Percentiles rank a stretch among this genome's conserved stretches.
Conservation (phyloP, 805 yeast species). For the Kluyveromyces siamensis region DNA sequence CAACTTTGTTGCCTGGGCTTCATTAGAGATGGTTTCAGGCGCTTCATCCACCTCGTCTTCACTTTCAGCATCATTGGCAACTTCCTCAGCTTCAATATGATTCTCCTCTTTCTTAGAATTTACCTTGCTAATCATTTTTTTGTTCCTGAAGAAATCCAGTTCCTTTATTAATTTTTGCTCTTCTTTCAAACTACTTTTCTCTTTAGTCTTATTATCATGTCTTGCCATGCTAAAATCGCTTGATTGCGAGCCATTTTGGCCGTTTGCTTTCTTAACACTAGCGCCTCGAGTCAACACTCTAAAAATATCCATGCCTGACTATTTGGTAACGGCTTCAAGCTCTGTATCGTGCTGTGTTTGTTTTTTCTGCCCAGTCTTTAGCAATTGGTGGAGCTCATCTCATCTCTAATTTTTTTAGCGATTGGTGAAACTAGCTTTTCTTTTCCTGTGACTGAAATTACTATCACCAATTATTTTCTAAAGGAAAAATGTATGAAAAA, state of each 20-base stretch:
- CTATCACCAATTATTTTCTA: not conserved
- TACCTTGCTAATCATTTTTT: slow-evolving; percentile 29
- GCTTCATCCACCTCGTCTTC: slow-evolving; percentile 23
- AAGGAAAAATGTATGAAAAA: not conserved
- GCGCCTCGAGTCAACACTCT: slow-evolving; percentile 83
- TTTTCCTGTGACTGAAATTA: not conserved
- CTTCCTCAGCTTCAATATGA: slow-evolving; percentile 17
- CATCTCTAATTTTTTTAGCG: not conserved
- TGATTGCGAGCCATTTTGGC: slow-evolving; percentile 15
- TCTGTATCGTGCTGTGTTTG: not conserved
- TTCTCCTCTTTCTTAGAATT: slow-evolving; percentile 11
- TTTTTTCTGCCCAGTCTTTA: not conserved
- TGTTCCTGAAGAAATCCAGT: slow-evolving; percentile 73
- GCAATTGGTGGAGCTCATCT: not conserved
- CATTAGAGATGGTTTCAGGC: slow-evolving; percentile 39
- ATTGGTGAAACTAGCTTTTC: not conserved
- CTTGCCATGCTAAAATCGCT: slow-evolving; percentile 17
- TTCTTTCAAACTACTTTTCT: slow-evolving; percentile 29
- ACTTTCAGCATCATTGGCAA: slow-evolving; percentile 17
- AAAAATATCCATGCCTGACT: slow-evolving; percentile 69
- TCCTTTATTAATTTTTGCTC: slow-evolving; percentile 55
- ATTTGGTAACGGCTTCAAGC: not conserved
- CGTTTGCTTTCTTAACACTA: slow-evolving; percentile 47
- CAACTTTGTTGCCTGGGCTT: slow-evolving; percentile 50
- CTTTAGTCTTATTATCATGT: slow-evolving; percentile 1